Evolutionary conservation across 495 filamentous ascomycete species (phyloP).

Genomic region (Neurospora cerealis): DNA sequence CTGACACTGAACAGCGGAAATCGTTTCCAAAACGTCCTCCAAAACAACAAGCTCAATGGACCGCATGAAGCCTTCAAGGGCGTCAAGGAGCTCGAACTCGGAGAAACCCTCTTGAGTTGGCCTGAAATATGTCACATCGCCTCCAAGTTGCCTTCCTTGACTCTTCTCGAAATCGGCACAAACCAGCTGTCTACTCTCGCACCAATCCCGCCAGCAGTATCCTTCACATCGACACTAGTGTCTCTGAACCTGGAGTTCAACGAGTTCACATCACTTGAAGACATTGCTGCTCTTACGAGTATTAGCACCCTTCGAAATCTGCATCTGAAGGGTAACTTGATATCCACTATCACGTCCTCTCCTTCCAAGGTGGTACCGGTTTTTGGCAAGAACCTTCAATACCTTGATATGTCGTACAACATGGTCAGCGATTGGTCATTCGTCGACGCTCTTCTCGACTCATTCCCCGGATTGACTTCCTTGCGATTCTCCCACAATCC

Average conservation of each 20-base stretch:
- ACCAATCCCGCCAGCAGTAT: constrained; percentile 30
- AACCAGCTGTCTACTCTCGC: constrained; percentile 39
- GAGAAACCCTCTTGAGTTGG: constrained; percentile 65
- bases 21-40: constrained; percentile 46
- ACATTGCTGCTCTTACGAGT: constrained; percentile 45
- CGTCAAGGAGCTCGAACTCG: constrained; percentile 61
- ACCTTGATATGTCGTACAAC: constrained; percentile 78
- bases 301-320: constrained; percentile 52
- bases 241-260: constrained; percentile 70
- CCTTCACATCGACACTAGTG: constrained; percentile 37
- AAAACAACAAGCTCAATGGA: constrained; percentile 25
- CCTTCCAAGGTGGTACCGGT: constrained; percentile 11
- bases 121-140: constrained; percentile 47
- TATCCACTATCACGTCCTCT: constrained; percentile 23
- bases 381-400: constrained; percentile 37
- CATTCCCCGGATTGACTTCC: constrained; percentile 60
- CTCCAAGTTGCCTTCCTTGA: constrained; percentile 49
- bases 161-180: constrained; percentile 40
- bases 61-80: constrained; percentile 36
- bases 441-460: constrained; percentile 50
- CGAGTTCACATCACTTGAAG: constrained; percentile 48
- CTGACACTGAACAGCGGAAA: constrained; percentile 50
- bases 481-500: constrained; percentile 81
- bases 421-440: constrained; percentile 57
- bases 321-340: constrained; percentile 49